Evolutionary conservation across 768 basidiomycete genomes (phyloP).

Genomic region (Panaeolus papilionaceus): DNA sequence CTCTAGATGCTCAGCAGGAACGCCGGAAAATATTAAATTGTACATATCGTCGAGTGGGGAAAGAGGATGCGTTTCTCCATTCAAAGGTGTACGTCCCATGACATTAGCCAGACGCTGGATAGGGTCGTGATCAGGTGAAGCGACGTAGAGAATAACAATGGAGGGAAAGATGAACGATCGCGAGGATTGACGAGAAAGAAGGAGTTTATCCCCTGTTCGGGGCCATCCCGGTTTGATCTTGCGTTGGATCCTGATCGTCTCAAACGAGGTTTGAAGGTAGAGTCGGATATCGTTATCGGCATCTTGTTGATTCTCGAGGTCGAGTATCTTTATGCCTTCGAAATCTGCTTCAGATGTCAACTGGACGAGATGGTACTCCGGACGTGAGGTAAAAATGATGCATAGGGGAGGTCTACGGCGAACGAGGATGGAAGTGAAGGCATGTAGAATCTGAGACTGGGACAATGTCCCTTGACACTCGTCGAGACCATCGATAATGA

Average conservation of each 20-base stretch:
- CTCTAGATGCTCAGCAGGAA: not conserved
- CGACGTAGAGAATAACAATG: not conserved
- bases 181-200: not conserved
- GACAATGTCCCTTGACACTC: not conserved
- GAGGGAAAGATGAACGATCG: not conserved
- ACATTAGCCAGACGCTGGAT: not conserved
- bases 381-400: slow-evolving; percentile 8
- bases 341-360: not conserved
- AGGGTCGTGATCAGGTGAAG: not conserved
- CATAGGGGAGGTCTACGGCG: not conserved
- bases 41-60: not conserved
- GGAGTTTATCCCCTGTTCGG: not conserved
- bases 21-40: not conserved
- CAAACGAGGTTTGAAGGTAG: not conserved
- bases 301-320: not conserved
- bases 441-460: not conserved
- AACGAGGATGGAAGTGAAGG: not conserved
- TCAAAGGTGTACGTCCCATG: not conserved
- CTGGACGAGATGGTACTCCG: slow-evolving; percentile 11
- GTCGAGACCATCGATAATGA: not conserved
- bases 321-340: not conserved
- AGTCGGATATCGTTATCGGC: not conserved
- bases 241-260: not conserved
- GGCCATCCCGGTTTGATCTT: not conserved
- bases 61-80: not conserved